Evolutionary conservation across 441 rosid species (phyloP), one percentile per base, ranked within the genome.

Genomic region (Populus tomentosa): DNA sequence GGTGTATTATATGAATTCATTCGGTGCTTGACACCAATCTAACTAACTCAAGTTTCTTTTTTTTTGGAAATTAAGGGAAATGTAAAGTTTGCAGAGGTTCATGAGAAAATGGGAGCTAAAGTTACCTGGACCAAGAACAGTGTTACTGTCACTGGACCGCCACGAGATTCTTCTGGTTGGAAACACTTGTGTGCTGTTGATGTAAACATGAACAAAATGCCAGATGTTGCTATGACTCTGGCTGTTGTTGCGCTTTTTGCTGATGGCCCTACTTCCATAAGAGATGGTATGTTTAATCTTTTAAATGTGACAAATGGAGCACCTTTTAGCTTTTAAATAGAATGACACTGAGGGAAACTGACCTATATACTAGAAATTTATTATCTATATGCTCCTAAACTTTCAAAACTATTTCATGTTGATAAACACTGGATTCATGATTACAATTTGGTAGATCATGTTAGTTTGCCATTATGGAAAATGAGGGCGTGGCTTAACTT

Each of bases 121-220:
- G 98, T 96, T 70, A 85, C 90, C 28, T 93, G 97, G 99, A 89
- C 88, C 32, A 96, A 91, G 82, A 94, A 90, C 83, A 91, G 95
- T 78, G 98, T 96, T 64, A 92, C 98, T 4, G 95, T 94, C 67
- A 87, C 90, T 10, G 98, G 99, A 73, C 98, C 97, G 59, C 88
- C 92, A 46, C 85, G 97, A 74, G 88, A 81, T 83, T 85, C 92
- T 73, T 91, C 82, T 71, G 88, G 92, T 75, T 87, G 86, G 85
- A 94, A 89, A 78, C 95, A 90, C 81, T 84, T 96, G 77, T 80
- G 73, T 0, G 97, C 94, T 64, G 80, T 96, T 81, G 99, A 92
- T 74, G 96, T 96, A 42, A 90, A 96, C 90, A 94, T 96, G 99
- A 96, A 96, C 90, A 96, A 96, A 87, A 96, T 96, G 98, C 98